Conservation (phyloP, 108 stramenopile genomes). For the Bacterosira constricta region DNA sequence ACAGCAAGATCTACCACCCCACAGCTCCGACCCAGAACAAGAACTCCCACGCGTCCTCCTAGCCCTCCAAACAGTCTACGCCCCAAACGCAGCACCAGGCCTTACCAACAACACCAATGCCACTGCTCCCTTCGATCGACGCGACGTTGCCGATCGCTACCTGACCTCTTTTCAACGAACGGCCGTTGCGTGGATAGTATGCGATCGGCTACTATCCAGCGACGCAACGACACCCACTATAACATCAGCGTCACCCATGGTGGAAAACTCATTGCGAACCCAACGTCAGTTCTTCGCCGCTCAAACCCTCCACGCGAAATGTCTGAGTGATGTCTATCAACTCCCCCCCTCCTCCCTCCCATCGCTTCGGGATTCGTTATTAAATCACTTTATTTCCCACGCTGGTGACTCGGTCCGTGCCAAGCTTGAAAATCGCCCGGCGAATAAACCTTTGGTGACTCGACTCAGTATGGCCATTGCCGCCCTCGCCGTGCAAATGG, state of each 20-base stretch:
- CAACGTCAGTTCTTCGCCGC: conserved; percentile 88
- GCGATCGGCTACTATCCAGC: conserved; percentile 66
- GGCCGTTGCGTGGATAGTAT: conserved; percentile 79
- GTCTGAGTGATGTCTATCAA: conserved; percentile 64
- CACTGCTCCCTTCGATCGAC: conserved; percentile 55
- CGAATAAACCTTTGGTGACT: conserved; percentile 58
- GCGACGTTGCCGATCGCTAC: conserved; percentile 81
- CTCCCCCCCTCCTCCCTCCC: conserved; percentile 57
- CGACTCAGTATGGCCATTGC: conserved; percentile 78
- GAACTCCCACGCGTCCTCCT: conserved; percentile 71
- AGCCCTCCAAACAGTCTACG: conserved; percentile 74
- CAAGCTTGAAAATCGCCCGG: conserved; percentile 17
- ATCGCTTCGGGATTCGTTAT: conserved; percentile 69
- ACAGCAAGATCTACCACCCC: conserved; percentile 55
- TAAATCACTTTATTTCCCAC: conserved; percentile 56
- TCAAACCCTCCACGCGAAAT: conserved; percentile 85
- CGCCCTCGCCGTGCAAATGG: conserved; percentile 81
- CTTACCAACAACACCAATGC: conserved; percentile 2
- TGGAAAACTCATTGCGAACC: conserved; percentile 39
- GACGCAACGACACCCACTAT: not conserved
- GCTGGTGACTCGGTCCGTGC: conserved; percentile 28
- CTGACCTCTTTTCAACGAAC: conserved; percentile 75
- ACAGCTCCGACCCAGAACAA: conserved; percentile 71
- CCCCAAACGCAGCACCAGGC: conserved; percentile 19
- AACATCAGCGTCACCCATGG: not conserved